Percentiles rank a stretch among this genome's conserved stretches.
Conservation (phyloP, 169 alveolate genomes). For the Plasmodium inui region DNA sequence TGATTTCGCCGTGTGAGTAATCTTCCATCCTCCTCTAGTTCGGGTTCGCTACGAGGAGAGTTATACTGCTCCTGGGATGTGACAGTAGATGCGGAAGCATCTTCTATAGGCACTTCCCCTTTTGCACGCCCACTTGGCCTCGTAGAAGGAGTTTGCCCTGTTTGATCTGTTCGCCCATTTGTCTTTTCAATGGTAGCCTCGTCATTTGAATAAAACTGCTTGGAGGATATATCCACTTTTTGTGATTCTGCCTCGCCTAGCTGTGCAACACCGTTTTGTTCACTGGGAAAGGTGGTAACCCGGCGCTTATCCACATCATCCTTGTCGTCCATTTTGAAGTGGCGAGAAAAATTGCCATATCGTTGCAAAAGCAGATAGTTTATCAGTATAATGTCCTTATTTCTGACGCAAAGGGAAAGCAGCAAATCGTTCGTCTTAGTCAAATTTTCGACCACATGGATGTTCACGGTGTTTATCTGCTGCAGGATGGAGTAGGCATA, state of each 20-base stretch:
- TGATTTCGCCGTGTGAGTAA: neutral
- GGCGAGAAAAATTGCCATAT: constrained; percentile 17
- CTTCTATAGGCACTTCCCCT: neutral
- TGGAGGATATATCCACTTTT: neutral
- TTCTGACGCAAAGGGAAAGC: constrained; percentile 47
- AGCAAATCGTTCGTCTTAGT: constrained; percentile 50
- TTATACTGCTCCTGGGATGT: neutral
- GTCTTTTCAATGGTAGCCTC: neutral
- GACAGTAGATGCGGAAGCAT: neutral
- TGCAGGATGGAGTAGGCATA: constrained; percentile 20
- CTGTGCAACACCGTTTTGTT: neutral
- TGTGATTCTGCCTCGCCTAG: neutral
- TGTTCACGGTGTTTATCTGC: neutral
- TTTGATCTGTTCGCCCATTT: neutral
- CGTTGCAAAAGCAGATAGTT: constrained; percentile 46
- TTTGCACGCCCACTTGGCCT: neutral
- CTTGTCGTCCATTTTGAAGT: neutral
- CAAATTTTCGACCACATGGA: neutral
- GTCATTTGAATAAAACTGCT: neutral
- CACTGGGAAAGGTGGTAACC: neutral
- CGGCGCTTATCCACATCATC: neutral
- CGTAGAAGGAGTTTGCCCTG: neutral
- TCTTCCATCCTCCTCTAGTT: neutral
- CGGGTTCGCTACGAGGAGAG: neutral
- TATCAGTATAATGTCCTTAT: constrained; percentile 32